Percentiles rank a stretch among this genome's conserved stretches.
Evolutionary conservation across 768 basidiomycete genomes (phyloP).

Genomic region (Serendipita sp.): DNA sequence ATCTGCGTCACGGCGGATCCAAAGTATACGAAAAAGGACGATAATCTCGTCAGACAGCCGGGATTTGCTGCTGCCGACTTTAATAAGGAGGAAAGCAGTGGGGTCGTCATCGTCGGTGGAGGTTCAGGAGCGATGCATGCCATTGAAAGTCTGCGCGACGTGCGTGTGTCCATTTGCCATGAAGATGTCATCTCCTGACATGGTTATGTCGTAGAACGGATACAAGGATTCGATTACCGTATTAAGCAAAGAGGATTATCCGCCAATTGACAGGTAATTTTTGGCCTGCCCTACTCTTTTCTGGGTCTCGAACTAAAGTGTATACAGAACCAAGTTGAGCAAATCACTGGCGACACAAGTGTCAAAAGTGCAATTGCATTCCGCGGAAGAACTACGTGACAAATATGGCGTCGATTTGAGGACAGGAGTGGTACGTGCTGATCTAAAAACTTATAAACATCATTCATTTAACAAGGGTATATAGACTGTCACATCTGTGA

Average conservation of each 20-base stretch:
- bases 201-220: constrained; percentile 37
- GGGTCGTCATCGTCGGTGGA: constrained; percentile 74
- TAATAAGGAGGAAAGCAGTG: constrained; percentile 33
- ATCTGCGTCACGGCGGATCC: constrained; percentile 62
- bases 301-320: neutral
- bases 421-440: constrained; percentile 33
- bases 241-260: constrained; percentile 59
- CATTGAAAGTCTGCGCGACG: constrained; percentile 70
- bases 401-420: constrained; percentile 55
- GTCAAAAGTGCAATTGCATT: constrained; percentile 59
- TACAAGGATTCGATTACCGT: constrained; percentile 65
- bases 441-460: neutral
- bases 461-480: neutral
- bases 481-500: constrained; percentile 57
- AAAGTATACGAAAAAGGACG: constrained; percentile 43
- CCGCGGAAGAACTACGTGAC: constrained; percentile 56
- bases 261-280: constrained; percentile 65
- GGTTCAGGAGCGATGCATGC: constrained; percentile 64
- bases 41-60: constrained; percentile 41
- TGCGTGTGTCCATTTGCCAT: constrained; percentile 17
- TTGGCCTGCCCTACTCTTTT: neutral
- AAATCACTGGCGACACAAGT: constrained; percentile 69
- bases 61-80: constrained; percentile 32
- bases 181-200: neutral
- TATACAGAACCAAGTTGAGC: constrained; percentile 63